Evolutionary conservation across 768 basidiomycete species (phyloP), one percentile per base, ranked within the genome.

Genomic region (Russula emetica): DNA sequence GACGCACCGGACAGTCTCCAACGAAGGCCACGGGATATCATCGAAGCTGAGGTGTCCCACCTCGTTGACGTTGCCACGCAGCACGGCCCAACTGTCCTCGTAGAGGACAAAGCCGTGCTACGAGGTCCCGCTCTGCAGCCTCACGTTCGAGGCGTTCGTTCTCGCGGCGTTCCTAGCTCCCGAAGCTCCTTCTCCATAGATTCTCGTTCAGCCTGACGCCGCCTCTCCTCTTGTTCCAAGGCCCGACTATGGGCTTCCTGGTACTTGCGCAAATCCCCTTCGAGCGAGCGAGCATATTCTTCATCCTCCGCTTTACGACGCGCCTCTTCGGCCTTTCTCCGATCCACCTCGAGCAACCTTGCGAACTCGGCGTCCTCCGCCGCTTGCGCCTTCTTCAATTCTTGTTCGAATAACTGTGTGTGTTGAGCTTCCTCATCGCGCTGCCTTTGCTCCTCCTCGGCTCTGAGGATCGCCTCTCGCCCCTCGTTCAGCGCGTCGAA

Each of bases 11-110:
- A 71, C 53, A 22, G 56, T 45, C 38, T 50, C 38, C 20, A 81
- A 69, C 36, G 76, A 59, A 0, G 82, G 80, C 82, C 82, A 82
- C 11, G 82, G 81, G 56, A 83, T 64, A 55, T 78, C 71, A 26
- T 51, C 53, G 62, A 77, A 74, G 11, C 68, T 22, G 60, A 77
- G 62, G 0, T 24, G 16, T 5, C 13, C 22, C 9, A n/a, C 42
- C 13, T 5, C 14, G 7, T 18, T 26, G n/a, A 3, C 45, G 34
- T 49, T 36, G 22, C 32, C 5, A 2, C 56, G 61, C 68, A 69
- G 45, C 18, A 7, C 30, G 42, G 34, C 51, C 69, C 69, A 69
- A 28, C 60, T 69, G 1, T 22, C 30, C 36, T 68, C 63, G 67
- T 69, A 69, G 18, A n/a, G n/a, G 6, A 30, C 59, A 50, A 42